Base-by-base conservation (phyloP, 1,139 yeast species). In the Spathaspora sp. region DNA sequence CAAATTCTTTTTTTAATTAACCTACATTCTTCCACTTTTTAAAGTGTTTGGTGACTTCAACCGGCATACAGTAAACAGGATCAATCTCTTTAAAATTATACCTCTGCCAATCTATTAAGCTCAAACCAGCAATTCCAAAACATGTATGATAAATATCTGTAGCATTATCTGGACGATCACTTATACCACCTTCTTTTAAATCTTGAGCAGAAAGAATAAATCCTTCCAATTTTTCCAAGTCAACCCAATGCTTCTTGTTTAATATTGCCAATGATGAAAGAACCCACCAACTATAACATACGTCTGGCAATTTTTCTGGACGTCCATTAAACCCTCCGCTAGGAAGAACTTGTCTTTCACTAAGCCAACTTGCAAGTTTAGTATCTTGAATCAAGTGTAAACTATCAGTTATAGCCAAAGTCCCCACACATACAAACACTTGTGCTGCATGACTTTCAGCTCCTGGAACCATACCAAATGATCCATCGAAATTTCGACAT, bases 201-300 rank as follows among this genome's bases (percentile, higher is more conserved):
- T 93, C 98, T 61, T 93, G 99, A 43, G 96, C 85, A 1, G 67
- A 63, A 27, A 91, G 65, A 13, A 95, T 90, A 58, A 89, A 93
- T 1, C 64, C 60, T 46, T 79, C 76, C 45, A 93, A 68, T 56
- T 77, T 80, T 2, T 65, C 74, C 38, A 74, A 73, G 57, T 89
- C 85, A 16, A 95, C 86, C 91, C 96, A 90, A 51, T 86, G 79
- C 23, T 82, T 63, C 51, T 78, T 81, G 0, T 70, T 79, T 23
- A 93, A 70, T 45, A 91, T 85, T 0, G 88, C 79, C 43, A 93
- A 68, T 1, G 93, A 79, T 1, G 96, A 86, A 38, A 91, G 65
- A 6, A 90, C 97, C 99, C 99, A 93, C 98, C 98, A 95, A 59
- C 95, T 84, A 62, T 93, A 93, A 63, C 99, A 93, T 13, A 89